Evolutionary conservation across 1,139 yeast species (phyloP).

Genomic region (Pichia sp.): DNA sequence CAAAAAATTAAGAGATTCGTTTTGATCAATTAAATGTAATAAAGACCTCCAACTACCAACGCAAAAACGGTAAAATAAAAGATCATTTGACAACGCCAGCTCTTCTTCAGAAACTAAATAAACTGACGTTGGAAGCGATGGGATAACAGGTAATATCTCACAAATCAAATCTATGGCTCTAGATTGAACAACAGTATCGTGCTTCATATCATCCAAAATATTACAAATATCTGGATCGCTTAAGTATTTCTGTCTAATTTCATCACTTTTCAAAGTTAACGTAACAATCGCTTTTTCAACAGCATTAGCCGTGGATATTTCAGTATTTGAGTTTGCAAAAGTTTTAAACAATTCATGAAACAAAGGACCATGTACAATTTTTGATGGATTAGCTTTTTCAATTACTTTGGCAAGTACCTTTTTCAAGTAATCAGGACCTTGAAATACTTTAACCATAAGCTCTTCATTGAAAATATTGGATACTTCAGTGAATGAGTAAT

Average conservation of each 20-base stretch:
- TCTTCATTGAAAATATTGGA: slow-evolving; percentile 18
- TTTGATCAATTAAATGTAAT: slow-evolving; percentile 5
- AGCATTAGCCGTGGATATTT: slow-evolving; percentile 14
- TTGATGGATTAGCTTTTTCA: slow-evolving; percentile 7
- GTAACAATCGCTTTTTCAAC: slow-evolving; percentile 21
- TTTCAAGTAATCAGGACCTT: slow-evolving; percentile 19
- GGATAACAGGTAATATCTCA: slow-evolving; percentile 21
- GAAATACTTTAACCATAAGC: slow-evolving; percentile 21
- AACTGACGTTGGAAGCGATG: slow-evolving; percentile 20
- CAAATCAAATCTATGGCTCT: slow-evolving; percentile 25
- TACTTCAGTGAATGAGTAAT: slow-evolving; percentile 24
- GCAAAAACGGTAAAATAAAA: slow-evolving; percentile 21
- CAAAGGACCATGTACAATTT: slow-evolving; percentile 26
- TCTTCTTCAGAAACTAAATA: slow-evolving; percentile 22
- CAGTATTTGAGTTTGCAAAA: slow-evolving; percentile 18
- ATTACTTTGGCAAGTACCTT: slow-evolving; percentile 18
- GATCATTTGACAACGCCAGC: slow-evolving; percentile 21
- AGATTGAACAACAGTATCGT: slow-evolving; percentile 19
- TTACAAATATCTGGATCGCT: slow-evolving; percentile 19
- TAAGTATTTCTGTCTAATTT: slow-evolving; percentile 23
- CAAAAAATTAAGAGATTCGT: slow-evolving; percentile 7
- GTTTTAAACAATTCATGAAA: slow-evolving; percentile 20
- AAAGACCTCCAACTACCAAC: slow-evolving; percentile 9
- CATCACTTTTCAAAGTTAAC: slow-evolving; percentile 23
- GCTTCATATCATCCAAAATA: slow-evolving; percentile 20